Evolutionary conservation across 2,329 filamentous ascomycete species (phyloP).

Genomic region (Pezicula radicicola): DNA sequence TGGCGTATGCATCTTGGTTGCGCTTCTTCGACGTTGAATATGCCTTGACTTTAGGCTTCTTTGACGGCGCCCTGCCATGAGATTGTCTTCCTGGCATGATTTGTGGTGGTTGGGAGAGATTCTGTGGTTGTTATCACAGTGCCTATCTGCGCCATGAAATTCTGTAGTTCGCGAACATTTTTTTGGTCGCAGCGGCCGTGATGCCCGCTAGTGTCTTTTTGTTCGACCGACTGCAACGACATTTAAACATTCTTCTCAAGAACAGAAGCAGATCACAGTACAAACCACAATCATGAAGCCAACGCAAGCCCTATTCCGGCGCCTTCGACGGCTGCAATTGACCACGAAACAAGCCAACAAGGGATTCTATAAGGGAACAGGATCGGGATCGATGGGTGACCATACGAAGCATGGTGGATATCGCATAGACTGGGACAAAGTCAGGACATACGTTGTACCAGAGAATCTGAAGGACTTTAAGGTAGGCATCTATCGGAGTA

Average conservation of each 20-base stretch:
- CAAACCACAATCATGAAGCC: constrained; percentile 53
- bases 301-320: constrained; percentile 63
- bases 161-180: constrained; percentile 16
- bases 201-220: constrained; percentile 17
- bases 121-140: constrained; percentile 9
- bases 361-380: constrained; percentile 96
- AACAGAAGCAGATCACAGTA: neutral
- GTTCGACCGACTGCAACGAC: constrained; percentile 1
- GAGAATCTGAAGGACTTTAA: constrained; percentile 66
- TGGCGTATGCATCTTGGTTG: constrained; percentile 55
- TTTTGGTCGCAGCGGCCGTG: constrained; percentile 9
- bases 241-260: neutral
- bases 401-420: constrained; percentile 85
- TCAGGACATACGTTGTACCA: constrained; percentile 87
- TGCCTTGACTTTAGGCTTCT: constrained; percentile 34
- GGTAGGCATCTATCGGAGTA: constrained; percentile 42
- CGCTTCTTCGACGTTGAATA: constrained; percentile 40
- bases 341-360: constrained; percentile 92
- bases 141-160: constrained; percentile 8
- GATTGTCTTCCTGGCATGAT: constrained; percentile 32
- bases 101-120: constrained; percentile 4
- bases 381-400: constrained; percentile 80
- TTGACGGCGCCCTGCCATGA: constrained; percentile 25
- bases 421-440: constrained; percentile 78
- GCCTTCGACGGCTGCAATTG: constrained; percentile 72